Conservation (phyloP, 495 filamentous ascomycete species). For the Hypoxylon cercidicola region DNA sequence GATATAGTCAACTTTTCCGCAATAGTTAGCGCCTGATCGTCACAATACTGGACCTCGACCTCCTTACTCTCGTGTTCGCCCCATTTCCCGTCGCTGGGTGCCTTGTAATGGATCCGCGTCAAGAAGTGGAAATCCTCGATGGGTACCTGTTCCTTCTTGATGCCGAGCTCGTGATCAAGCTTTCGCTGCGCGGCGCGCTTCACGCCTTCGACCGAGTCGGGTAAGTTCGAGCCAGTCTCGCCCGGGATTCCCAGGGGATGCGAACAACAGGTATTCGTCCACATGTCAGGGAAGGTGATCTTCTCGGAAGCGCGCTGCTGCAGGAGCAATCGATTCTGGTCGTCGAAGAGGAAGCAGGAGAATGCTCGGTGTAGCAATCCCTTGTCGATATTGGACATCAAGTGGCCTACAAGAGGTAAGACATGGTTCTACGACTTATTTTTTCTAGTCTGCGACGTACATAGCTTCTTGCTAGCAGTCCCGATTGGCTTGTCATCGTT, state of each 20-base stretch:
- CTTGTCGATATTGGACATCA: constrained; percentile 97
- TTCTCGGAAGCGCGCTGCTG: constrained; percentile 97
- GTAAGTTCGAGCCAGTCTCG: constrained; percentile 88
- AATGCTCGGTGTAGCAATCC: constrained; percentile 97
- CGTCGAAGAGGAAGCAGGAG: constrained; percentile 96
- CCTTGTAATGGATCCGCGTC: constrained; percentile 97
- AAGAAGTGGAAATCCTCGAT: constrained; percentile 92
- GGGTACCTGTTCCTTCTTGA: constrained; percentile 90
- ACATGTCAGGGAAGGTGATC: constrained; percentile 99
- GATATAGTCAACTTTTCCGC: constrained; percentile 88
- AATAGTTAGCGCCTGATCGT: constrained; percentile 15
- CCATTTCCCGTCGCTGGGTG: constrained; percentile 97
- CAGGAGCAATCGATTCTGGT: constrained; percentile 86
- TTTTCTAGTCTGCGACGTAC: constrained; percentile 62
- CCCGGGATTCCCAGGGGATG: constrained; percentile 91
- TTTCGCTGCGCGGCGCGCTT: constrained; percentile 93
- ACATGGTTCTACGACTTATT: constrained; percentile 3
- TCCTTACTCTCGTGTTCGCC: constrained; percentile 96
- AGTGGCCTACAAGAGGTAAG: constrained; percentile 73
- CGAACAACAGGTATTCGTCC: constrained; percentile 99
- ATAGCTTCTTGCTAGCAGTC: constrained; percentile 97
- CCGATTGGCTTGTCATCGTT: constrained; percentile 94
- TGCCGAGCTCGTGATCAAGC: constrained; percentile 92
- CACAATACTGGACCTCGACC: constrained; percentile 40
- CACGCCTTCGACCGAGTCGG: constrained; percentile 82